A percentile compares a stretch with the other conserved stretches of the same genome.
Evolutionary conservation across 129 eudicot genomes (phyloP).

Genomic region (Chrysanthemum makinoi): DNA sequence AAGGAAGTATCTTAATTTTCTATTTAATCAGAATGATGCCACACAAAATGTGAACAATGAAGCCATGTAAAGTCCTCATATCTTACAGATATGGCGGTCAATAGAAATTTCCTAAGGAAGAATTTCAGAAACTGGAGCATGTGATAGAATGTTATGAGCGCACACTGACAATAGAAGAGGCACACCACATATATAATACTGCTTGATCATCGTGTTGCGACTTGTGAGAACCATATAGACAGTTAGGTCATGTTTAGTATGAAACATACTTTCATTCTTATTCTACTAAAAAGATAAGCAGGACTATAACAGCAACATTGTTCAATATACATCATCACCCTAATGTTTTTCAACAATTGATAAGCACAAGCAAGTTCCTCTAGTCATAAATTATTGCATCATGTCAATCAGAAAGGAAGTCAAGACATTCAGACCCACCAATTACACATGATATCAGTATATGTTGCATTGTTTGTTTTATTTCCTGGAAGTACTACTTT

Average conservation of each 20-base stretch:
- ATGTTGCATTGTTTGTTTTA: background rate
- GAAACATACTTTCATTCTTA: background rate
- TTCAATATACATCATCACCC: background rate
- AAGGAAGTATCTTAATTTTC: background rate
- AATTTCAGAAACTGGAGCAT: background rate
- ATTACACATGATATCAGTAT: background rate
- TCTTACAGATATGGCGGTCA: too few species aligned
- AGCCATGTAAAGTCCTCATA: too few species aligned
- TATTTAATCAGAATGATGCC: too few species aligned
- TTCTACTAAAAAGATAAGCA: background rate
- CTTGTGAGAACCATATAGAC: background rate
- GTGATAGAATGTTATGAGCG: background rate
- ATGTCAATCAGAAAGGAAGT: background rate
- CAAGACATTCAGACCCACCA: conserved; percentile 1
- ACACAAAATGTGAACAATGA: too few species aligned
- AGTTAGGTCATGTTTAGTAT: background rate
- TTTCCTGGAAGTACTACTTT: background rate
- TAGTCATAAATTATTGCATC: background rate
- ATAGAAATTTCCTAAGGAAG: too few species aligned
- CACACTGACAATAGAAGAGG: background rate
- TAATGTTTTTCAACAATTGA: background rate
- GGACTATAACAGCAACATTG: background rate
- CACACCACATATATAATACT: background rate
- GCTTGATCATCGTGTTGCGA: background rate
- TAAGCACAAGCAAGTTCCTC: background rate